Evolutionary conservation across 1,284 basidiomycete genomes (phyloP), one percentile per base, ranked within the genome.

Genomic region (Pascua sp.): DNA sequence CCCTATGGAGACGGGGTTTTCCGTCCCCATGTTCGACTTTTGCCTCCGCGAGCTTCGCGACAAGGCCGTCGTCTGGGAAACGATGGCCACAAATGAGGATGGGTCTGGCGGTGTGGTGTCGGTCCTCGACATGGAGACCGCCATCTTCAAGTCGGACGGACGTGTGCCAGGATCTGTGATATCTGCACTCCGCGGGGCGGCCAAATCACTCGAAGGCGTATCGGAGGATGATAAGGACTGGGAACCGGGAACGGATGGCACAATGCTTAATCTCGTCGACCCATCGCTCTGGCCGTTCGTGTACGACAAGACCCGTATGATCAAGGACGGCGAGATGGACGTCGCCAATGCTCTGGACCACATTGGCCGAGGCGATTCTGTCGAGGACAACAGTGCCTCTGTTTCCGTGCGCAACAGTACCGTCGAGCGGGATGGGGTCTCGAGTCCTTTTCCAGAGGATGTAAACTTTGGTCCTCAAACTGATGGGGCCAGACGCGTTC

Each of bases 181-280:
- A n/a, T 32, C 13, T 8, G 38, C 45, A 10, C 36, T 56, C 39
- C 36, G 24, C 11, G 44, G 39, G n/a, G 44, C 51, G 2, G 37
- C 24, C 13, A 37, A 17, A 32, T 11, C n/a, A 8, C 36, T 56
- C 42, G 55, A 56, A 17, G 44, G 47, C 13, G 49, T 54, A 13
- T 47, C 54, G 7, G 43, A 51, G 1, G 12, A 24, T 17, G 13
- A 42, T 11, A 32, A 46, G 24, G 46, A 57, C 51, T 52, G 47
- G 47, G 51, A 56, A 36, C 55, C 49, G 9, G 49, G 49, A 13
- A 32, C 17, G 15, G 37, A 56, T 18, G 49, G 41, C 12, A 37
- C 18, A 24, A 45, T 57, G 8, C 55, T 57, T 42, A 46, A 57
- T 42, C 55, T 57, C 46, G 55, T 57, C 12, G 46, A 57, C 47